Evolutionary conservation across 2,329 filamentous ascomycete genomes (phyloP).

Genomic region (Hypocreales sp.): DNA sequence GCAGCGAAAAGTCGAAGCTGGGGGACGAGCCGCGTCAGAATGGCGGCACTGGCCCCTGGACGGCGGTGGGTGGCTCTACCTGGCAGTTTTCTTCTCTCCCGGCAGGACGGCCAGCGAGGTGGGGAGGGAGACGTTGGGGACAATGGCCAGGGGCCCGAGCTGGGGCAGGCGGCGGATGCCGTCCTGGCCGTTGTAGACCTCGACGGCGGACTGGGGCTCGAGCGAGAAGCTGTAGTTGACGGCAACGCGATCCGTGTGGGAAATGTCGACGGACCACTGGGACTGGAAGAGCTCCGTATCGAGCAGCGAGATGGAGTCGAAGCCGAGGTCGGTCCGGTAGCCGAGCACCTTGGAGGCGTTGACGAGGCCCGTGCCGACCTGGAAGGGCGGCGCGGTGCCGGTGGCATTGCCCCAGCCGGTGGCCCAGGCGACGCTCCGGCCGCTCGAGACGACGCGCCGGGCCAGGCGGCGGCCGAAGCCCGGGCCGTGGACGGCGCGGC

Average conservation of each 20-base stretch:
- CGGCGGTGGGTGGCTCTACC: constrained; percentile 7
- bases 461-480: constrained; percentile 16
- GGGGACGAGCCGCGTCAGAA: not conserved
- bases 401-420: constrained; percentile 6
- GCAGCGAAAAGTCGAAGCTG: constrained; percentile 15
- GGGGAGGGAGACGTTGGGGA: constrained; percentile 14
- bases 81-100: constrained; percentile 11
- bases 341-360: constrained; percentile 26
- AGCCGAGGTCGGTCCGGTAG: constrained; percentile 18
- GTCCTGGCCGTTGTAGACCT: constrained; percentile 14
- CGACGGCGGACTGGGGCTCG: constrained; percentile 23
- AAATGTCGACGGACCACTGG: constrained; percentile 20
- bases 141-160: constrained; percentile 12
- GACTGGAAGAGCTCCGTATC: constrained; percentile 28
- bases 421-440: constrained; percentile 15
- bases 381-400: constrained; percentile 17
- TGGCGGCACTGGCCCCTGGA: too few species aligned
- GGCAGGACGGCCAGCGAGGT: constrained; percentile 11
- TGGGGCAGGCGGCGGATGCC: constrained; percentile 13
- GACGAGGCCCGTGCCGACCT: constrained; percentile 30
- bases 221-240: constrained; percentile 24
- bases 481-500: constrained; percentile 20
- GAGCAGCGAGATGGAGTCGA: constrained; percentile 29
- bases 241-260: constrained; percentile 23
- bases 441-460: constrained; percentile 19